Evolutionary conservation across 2,329 filamentous ascomycete species (phyloP).

Genomic region (Exophiala spinifera): DNA sequence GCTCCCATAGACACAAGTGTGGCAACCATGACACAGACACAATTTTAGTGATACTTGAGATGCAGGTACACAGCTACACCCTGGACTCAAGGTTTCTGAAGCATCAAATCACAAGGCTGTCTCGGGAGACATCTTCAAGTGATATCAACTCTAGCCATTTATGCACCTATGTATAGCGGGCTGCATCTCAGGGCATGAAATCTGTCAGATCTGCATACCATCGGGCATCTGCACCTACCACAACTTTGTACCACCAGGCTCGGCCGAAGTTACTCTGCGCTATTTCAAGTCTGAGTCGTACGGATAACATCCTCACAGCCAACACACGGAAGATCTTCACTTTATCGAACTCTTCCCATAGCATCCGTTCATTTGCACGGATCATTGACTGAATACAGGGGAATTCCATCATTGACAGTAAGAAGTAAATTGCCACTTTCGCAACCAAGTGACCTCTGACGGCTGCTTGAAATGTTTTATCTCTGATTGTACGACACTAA

Average conservation of each 20-base stretch:
- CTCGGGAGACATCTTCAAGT: neutral
- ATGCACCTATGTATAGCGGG: neutral
- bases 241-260: conserved; percentile 6
- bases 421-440: too few species aligned
- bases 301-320: too few species aligned
- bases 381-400: too few species aligned
- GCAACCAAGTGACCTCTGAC: too few species aligned
- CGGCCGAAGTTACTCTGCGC: neutral
- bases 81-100: too few species aligned
- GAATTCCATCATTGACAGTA: too few species aligned
- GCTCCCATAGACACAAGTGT: neutral
- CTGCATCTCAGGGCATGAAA: neutral
- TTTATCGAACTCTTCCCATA: too few species aligned
- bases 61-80: neutral
- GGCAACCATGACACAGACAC: neutral
- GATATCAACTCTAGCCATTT: neutral
- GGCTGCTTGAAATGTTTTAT: too few species aligned
- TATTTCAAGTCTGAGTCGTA: too few species aligned
- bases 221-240: conserved; percentile 5
- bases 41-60: neutral
- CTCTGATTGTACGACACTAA: conserved; percentile 8
- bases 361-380: too few species aligned
- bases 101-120: too few species aligned
- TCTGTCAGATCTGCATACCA: conserved; percentile 9
- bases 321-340: too few species aligned